Evolutionary conservation across 345 rosid genomes (phyloP).

Genomic region (Moricandia arvensis): DNA sequence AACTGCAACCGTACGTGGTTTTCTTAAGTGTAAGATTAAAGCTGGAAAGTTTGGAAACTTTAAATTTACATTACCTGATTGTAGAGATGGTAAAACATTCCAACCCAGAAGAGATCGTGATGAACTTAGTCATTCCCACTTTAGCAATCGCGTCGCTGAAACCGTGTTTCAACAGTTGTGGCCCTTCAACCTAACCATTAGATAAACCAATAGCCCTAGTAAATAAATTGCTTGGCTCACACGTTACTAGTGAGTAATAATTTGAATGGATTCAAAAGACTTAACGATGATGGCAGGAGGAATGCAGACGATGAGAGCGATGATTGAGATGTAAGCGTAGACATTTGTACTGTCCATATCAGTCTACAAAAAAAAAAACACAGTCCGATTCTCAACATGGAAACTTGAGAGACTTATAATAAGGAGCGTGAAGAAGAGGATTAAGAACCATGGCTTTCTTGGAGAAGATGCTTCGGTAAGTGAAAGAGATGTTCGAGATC

Average conservation of each 20-base stretch:
- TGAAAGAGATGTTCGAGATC: slow-evolving; percentile 94
- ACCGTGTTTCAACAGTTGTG: slow-evolving; percentile 73
- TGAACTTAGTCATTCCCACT: slow-evolving; percentile 83
- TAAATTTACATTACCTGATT: slow-evolving; percentile 58
- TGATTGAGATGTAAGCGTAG: slow-evolving; percentile 94
- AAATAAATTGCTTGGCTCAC: not conserved
- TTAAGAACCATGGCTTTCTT: slow-evolving; percentile 91
- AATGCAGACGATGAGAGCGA: slow-evolving; percentile 83
- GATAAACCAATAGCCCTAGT: slow-evolving; percentile 2
- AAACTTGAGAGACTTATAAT: not conserved
- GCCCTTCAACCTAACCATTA: slow-evolving; percentile 74
- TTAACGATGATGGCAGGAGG: slow-evolving; percentile 92
- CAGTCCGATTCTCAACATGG: not conserved
- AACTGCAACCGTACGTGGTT: slow-evolving; percentile 44
- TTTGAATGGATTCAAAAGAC: slow-evolving; percentile 8
- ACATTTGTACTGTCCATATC: slow-evolving; percentile 96
- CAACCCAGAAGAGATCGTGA: slow-evolving; percentile 98
- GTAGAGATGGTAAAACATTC: slow-evolving; percentile 97
- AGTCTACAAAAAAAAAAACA: slow-evolving; percentile 47
- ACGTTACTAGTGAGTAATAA: slow-evolving; percentile 12
- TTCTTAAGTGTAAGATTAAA: not conserved
- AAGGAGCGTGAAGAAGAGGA: not conserved
- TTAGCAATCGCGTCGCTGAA: slow-evolving; percentile 75
- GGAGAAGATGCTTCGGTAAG: slow-evolving; percentile 92
- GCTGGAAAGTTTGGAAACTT: not conserved